Evolutionary conservation across 768 basidiomycete genomes (phyloP).

Genomic region (Rhizopogon sp.): DNA sequence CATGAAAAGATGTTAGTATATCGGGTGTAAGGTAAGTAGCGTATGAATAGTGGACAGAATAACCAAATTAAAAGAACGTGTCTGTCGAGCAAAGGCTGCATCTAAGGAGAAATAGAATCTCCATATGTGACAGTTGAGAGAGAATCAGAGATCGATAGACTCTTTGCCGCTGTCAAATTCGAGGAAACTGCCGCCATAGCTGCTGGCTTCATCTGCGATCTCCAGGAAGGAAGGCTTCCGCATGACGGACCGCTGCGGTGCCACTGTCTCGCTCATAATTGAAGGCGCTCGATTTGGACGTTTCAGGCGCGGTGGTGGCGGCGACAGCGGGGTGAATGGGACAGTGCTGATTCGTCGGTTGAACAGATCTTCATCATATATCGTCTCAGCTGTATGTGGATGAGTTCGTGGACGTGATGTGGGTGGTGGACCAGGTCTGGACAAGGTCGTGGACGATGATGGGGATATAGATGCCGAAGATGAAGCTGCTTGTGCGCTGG

Average conservation of each 20-base stretch:
- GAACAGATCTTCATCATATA: background rate
- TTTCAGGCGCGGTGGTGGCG: slow-evolving; percentile 23
- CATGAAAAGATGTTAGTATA: slow-evolving; percentile 3
- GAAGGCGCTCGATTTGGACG: background rate
- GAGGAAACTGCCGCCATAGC: slow-evolving; percentile 33
- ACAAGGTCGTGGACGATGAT: slow-evolving; percentile 29
- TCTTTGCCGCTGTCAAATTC: slow-evolving; percentile 32
- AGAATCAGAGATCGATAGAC: slow-evolving; percentile 30
- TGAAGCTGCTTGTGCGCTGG: slow-evolving; percentile 28
- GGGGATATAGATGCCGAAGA: slow-evolving; percentile 7
- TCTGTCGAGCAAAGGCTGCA: background rate
- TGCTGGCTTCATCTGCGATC: slow-evolving; percentile 38
- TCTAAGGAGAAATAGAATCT: slow-evolving; percentile 6
- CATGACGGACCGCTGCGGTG: slow-evolving; percentile 50
- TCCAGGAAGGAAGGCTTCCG: slow-evolving; percentile 71
- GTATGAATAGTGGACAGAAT: slow-evolving; percentile 13
- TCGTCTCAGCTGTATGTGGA: slow-evolving; percentile 9
- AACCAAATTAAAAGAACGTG: slow-evolving; percentile 8
- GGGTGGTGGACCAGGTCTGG: slow-evolving; percentile 37
- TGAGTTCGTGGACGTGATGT: slow-evolving; percentile 41
- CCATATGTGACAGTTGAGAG: slow-evolving; percentile 32
- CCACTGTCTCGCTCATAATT: slow-evolving; percentile 27
- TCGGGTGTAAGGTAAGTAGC: slow-evolving; percentile 1
- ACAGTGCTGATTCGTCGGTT: slow-evolving; percentile 21
- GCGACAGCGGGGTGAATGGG: slow-evolving; percentile 31